Percentiles rank a stretch among this genome's conserved stretches.
phyloP scores from a whole-genome alignment of 2,329 filamentous ascomycete species.

The Phaeomoniella chlamydospora region DNA sequence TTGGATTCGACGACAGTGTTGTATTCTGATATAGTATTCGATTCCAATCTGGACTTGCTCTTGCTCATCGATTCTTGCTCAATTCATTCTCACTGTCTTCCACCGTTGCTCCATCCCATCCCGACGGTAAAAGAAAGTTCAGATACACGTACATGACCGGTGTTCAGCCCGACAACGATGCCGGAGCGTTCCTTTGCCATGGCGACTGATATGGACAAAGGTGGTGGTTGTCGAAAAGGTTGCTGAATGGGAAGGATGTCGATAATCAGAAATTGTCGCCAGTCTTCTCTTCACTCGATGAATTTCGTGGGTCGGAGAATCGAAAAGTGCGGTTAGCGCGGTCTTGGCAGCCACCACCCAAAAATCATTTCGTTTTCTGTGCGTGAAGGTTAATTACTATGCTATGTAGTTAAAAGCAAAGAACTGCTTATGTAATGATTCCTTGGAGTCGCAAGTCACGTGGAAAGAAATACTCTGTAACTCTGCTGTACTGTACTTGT shows the following conservation, averaged over 20 bases:
- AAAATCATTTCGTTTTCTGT: no score
- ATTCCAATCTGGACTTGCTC: no score
- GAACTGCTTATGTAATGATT: neutral
- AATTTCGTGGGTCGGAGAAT: neutral
- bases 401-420: neutral
- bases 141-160: conserved; percentile 46
- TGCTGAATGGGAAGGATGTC: neutral
- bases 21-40: no score
- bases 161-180: conserved; percentile 48
- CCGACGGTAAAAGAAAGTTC: conserved; percentile 7
- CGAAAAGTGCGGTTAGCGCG: neutral
- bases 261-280: neutral
- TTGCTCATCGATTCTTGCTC: no score
- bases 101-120: conserved; percentile 10
- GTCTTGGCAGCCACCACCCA: no score
- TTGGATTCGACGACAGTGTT: no score
- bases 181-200: conserved; percentile 37
- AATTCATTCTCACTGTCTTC: conserved; percentile 11
- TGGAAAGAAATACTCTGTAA: no score
- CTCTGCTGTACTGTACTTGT: no score
- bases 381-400: neutral
- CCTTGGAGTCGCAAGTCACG: no score
- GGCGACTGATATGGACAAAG: neutral
- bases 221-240: neutral
- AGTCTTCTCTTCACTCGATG: neutral